Percentiles rank a stretch among this genome's conserved stretches.
phyloP scores from a whole-genome alignment of 805 yeast species.

The Clavispora asparagi region DNA sequence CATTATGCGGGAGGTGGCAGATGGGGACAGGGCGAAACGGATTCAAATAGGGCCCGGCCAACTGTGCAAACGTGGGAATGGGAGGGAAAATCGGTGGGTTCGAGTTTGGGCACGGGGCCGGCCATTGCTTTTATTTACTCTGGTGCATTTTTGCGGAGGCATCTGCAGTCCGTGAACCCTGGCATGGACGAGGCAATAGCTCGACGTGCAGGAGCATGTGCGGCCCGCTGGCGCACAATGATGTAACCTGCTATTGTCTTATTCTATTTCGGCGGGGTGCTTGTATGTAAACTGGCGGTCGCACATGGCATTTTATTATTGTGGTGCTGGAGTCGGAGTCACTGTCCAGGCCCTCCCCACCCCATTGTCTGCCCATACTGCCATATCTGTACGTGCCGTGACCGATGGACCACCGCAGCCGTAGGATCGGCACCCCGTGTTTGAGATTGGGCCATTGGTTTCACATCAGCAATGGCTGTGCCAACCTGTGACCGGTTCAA shows the following conservation, averaged over 20 bases:
- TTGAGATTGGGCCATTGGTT: neutral
- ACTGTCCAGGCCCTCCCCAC: neutral
- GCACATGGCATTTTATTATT: neutral
- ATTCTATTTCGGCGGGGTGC: neutral
- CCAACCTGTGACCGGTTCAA: neutral
- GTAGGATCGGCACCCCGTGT: neutral
- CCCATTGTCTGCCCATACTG: neutral
- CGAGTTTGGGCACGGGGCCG: neutral
- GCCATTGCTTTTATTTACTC: neutral
- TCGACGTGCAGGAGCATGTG: neutral
- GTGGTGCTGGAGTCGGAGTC: neutral
- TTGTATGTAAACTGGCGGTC: neutral
- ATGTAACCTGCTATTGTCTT: neutral
- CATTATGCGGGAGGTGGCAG: conserved; percentile 3
- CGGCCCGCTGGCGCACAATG: neutral
- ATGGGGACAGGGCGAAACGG: neutral
- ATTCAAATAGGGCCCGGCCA: neutral
- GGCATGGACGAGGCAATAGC: neutral
- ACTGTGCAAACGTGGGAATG: neutral
- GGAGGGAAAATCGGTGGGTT: neutral
- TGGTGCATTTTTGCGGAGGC: neutral
- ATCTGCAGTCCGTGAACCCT: neutral
- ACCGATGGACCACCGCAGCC: neutral
- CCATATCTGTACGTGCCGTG: neutral
- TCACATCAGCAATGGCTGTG: neutral